Evolutionary conservation across 2,329 filamentous ascomycete species (phyloP).

Genomic region (Paecilomyces fulvus): DNA sequence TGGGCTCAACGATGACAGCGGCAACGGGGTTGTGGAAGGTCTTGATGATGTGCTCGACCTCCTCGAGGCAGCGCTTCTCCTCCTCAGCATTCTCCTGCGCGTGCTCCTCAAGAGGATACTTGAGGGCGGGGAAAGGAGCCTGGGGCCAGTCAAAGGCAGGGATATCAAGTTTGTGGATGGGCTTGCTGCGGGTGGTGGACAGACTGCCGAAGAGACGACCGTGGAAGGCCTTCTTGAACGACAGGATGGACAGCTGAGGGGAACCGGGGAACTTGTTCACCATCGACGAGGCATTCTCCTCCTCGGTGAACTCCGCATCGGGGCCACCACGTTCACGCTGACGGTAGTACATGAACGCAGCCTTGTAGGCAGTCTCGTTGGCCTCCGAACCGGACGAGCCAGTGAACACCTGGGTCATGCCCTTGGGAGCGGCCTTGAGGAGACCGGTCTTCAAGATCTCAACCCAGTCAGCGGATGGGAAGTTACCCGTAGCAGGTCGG

Average conservation of each 20-base stretch:
- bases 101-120: slow-evolving; percentile 78
- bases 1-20: slow-evolving; percentile 78
- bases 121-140: slow-evolving; percentile 73
- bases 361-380: slow-evolving; percentile 92
- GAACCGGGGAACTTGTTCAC: slow-evolving; percentile 71
- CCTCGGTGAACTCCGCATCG: slow-evolving; percentile 66
- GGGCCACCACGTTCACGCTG: slow-evolving; percentile 72
- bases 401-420: slow-evolving; percentile 82
- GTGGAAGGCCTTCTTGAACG: slow-evolving; percentile 83
- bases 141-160: slow-evolving; percentile 94
- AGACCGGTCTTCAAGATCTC: slow-evolving; percentile 70
- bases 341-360: slow-evolving; percentile 86
- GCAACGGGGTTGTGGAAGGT: slow-evolving; percentile 71
- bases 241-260: slow-evolving; percentile 73
- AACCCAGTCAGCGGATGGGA: slow-evolving; percentile 78
- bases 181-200: slow-evolving; percentile 83
- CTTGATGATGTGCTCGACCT: slow-evolving; percentile 73
- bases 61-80: slow-evolving; percentile 71
- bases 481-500: slow-evolving; percentile 82
- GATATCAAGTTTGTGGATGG: slow-evolving; percentile 91
- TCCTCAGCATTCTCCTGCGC: slow-evolving; percentile 71
- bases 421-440: slow-evolving; percentile 73
- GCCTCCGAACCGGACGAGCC: slow-evolving; percentile 83
- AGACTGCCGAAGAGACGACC: slow-evolving; percentile 81
- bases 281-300: slow-evolving; percentile 70